Conservation (phyloP, 192 early-diverging fungal species). For the Gaertneriomyces sp. region DNA sequence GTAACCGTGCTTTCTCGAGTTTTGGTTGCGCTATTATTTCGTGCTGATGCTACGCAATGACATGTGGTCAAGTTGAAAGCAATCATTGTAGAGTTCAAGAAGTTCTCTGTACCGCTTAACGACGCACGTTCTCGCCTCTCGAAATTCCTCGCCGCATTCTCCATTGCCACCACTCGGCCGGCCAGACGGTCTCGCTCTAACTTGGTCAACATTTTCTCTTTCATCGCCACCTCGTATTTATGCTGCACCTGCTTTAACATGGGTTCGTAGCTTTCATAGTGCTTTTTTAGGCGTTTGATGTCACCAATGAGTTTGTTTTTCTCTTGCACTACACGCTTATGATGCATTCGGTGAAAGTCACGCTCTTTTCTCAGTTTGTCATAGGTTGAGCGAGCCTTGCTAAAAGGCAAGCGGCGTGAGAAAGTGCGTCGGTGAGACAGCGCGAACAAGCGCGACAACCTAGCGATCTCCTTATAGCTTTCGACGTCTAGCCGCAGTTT, state of each 20-base stretch:
- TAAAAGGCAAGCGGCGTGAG: not conserved
- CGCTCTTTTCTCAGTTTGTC: conserved; percentile 56
- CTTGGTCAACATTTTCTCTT: conserved; percentile 57
- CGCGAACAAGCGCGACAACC: conserved; percentile 14
- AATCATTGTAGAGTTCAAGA: too few species aligned
- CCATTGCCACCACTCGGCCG: conserved; percentile 22
- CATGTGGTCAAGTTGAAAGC: too few species aligned
- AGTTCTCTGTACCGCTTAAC: conserved; percentile 14
- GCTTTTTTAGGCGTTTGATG: conserved; percentile 55
- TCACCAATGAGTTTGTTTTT: conserved; percentile 47
- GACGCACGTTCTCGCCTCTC: conserved; percentile 3
- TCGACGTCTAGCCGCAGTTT: conserved; percentile 50
- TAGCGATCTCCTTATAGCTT: conserved; percentile 56
- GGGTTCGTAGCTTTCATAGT: conserved; percentile 50
- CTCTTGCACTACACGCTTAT: conserved; percentile 59
- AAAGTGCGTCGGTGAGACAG: too few species aligned
- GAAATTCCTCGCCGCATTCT: conserved; percentile 15
- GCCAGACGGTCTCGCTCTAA: conserved; percentile 52
- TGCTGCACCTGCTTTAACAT: conserved; percentile 39
- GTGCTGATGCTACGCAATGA: too few species aligned
- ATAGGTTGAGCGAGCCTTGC: conserved; percentile 56
- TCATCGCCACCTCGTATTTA: conserved; percentile 55
- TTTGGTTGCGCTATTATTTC: not conserved
- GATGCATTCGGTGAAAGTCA: conserved; percentile 61
- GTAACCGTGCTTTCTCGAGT: not conserved